Percentiles rank a stretch among this genome's conserved stretches.
phyloP scores from a whole-genome alignment of 2,329 filamentous ascomycete species.

The Plectosphaerella sp. region DNA sequence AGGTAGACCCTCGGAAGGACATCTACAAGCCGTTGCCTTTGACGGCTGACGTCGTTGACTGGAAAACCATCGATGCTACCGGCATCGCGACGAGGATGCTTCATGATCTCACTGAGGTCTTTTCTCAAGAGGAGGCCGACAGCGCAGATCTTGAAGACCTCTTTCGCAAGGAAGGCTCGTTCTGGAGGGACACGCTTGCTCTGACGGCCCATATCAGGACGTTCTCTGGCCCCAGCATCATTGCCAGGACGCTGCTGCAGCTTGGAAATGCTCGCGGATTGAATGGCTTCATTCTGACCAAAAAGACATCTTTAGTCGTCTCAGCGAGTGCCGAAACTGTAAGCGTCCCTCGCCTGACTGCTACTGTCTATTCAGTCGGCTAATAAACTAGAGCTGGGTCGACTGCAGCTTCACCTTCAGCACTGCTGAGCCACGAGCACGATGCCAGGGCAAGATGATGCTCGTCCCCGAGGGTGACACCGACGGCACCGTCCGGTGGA shows the following conservation, averaged over 20 bases:
- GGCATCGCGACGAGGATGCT: not conserved
- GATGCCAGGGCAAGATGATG: slow-evolving; percentile 24
- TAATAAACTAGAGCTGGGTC: slow-evolving; percentile 5
- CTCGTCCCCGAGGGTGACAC: slow-evolving; percentile 17
- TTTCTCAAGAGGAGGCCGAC: not conserved
- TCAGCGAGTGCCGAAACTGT: slow-evolving; percentile 7
- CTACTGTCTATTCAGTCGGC: not conserved
- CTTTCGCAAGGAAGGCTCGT: not conserved
- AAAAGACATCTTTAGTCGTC: slow-evolving; percentile 1
- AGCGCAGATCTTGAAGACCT: not conserved
- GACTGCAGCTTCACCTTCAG: slow-evolving; percentile 20
- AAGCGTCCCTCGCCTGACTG: not conserved
- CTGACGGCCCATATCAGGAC: slow-evolving; percentile 11
- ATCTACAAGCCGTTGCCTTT: slow-evolving; percentile 7
- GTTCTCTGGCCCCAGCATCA: slow-evolving; percentile 1
- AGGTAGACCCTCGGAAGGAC: slow-evolving; percentile 5
- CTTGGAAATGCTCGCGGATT: not conserved
- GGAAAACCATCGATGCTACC: not conserved
- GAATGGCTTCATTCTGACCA: not conserved
- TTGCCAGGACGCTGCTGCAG: not conserved
- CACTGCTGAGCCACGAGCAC: slow-evolving; percentile 22
- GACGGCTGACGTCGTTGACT: not conserved
- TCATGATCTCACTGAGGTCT: not conserved
- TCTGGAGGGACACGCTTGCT: slow-evolving; percentile 10
- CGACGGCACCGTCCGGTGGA: slow-evolving; percentile 17